Conservation (phyloP, 2,329 filamentous ascomycete species). For the Aspergillus fischeri region DNA sequence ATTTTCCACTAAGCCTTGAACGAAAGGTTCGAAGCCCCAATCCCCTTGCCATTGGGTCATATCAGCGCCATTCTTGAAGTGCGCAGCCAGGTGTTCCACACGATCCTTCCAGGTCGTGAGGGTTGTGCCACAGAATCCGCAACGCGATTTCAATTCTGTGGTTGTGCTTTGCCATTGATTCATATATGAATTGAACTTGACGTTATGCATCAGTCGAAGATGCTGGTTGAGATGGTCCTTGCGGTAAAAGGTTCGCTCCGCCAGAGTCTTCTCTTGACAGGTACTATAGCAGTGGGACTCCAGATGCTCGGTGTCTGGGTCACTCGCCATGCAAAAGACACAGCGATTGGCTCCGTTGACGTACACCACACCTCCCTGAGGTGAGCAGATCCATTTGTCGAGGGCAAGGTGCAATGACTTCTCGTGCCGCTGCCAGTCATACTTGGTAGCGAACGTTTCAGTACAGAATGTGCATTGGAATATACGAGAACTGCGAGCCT, state of each 20-base stretch:
- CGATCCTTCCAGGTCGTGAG: constrained; percentile 42
- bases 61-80: constrained; percentile 36
- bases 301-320: constrained; percentile 54
- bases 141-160: constrained; percentile 49
- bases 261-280: constrained; percentile 57
- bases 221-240: constrained; percentile 62
- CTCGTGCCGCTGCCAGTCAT: constrained; percentile 58
- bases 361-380: constrained; percentile 51
- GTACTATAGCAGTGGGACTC: constrained; percentile 56
- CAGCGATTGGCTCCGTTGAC: constrained; percentile 51
- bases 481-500: constrained; percentile 42
- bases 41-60: constrained; percentile 38
- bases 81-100: constrained; percentile 37
- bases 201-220: constrained; percentile 56
- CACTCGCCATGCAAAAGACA: constrained; percentile 54
- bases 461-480: constrained; percentile 58
- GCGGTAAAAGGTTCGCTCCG: constrained; percentile 58
- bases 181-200: constrained; percentile 53
- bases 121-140: constrained; percentile 40
- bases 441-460: constrained; percentile 54
- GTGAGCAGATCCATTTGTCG: constrained; percentile 59
- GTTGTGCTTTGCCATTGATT: constrained; percentile 56
- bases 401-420: constrained; percentile 55
- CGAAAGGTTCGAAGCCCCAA: constrained; percentile 38
- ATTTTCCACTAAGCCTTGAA: constrained; percentile 35